phyloP scores from a whole-genome alignment of 2,329 filamentous ascomycete genomes.

The Diaporthe citri region DNA sequence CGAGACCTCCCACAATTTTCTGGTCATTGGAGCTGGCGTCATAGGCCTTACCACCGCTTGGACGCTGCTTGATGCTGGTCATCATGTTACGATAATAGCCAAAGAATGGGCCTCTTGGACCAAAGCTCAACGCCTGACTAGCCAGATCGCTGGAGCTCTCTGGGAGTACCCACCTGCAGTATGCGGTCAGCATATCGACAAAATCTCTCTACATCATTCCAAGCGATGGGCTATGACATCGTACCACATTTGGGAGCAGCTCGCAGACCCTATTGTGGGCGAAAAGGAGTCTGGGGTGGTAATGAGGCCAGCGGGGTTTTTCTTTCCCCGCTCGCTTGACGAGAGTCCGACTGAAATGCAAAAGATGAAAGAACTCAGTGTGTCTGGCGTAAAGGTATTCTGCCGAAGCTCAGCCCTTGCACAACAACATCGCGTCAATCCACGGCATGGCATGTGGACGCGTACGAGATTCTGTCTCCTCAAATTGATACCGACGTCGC shows the following conservation, averaged over 20 bases:
- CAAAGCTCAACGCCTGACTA: slow-evolving; percentile 10
- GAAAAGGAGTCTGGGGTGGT: neutral
- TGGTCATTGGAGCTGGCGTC: slow-evolving; percentile 31
- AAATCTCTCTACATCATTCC: slow-evolving; percentile 5
- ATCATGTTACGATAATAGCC: neutral
- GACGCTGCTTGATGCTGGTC: slow-evolving; percentile 1
- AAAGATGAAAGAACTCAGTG: neutral
- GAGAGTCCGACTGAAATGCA: neutral
- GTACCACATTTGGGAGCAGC: slow-evolving; percentile 6
- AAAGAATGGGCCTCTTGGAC: slow-evolving; percentile 21
- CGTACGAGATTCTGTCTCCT: neutral
- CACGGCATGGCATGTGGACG: neutral
- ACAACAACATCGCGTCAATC: slow-evolving; percentile 12
- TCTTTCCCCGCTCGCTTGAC: slow-evolving; percentile 7
- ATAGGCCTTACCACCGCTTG: slow-evolving; percentile 17
- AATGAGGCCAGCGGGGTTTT: neutral
- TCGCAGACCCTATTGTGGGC: neutral
- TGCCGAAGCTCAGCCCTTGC: neutral
- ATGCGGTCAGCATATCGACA: slow-evolving; percentile 4
- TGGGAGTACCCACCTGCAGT: slow-evolving; percentile 12
- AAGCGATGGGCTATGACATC: slow-evolving; percentile 17
- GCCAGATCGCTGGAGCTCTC: slow-evolving; percentile 12
- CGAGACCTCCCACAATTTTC: neutral
- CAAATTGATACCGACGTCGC: slow-evolving; percentile 4
- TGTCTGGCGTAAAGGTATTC: neutral